Percentiles rank a stretch among this genome's conserved stretches.
phyloP scores from a whole-genome alignment of 73 alveolate species.

The Paramecium caudatum region DNA sequence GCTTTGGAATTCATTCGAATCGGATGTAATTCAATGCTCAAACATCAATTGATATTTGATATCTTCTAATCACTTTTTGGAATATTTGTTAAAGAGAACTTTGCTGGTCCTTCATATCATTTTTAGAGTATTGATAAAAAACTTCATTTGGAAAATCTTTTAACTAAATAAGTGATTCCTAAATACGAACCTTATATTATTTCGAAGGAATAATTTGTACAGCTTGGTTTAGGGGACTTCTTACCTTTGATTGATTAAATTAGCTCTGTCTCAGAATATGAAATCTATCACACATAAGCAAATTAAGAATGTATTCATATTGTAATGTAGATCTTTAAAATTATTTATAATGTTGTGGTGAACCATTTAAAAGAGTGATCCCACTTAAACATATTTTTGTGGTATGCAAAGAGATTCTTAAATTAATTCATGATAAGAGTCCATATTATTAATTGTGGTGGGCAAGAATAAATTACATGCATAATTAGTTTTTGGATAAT shows the following conservation, averaged over 20 bases:
- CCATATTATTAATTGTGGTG: slow-evolving; percentile 14
- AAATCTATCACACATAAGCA: slow-evolving; percentile 15
- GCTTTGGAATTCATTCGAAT: background rate
- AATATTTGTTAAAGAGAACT: slow-evolving; percentile 16
- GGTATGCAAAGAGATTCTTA: slow-evolving; percentile 12
- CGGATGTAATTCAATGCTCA: background rate
- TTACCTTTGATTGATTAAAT: background rate
- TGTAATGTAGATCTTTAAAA: background rate
- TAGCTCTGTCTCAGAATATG: slow-evolving; percentile 51
- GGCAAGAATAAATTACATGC: slow-evolving; percentile 49
- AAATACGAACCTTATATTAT: background rate
- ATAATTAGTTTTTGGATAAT: slow-evolving; percentile 16
- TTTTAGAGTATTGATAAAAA: slow-evolving; percentile 9
- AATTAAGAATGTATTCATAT: background rate
- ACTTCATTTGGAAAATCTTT: background rate
- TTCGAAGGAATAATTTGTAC: background rate
- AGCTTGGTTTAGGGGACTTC: background rate
- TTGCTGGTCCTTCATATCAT: slow-evolving; percentile 35
- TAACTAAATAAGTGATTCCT: slow-evolving; percentile 50
- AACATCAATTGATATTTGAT: background rate
- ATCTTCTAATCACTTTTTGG: background rate
- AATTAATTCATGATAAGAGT: background rate
- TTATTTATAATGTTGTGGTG: slow-evolving; percentile 29
- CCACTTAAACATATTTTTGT: slow-evolving; percentile 33
- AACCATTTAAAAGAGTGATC: slow-evolving; percentile 37